Percentiles rank a stretch among this genome's conserved stretches.
These are phyloP conservation scores for Oryza punctata DNA, from an alignment of 176 grass and related monocot genomes.

Conservation along the genomic window DNA sequence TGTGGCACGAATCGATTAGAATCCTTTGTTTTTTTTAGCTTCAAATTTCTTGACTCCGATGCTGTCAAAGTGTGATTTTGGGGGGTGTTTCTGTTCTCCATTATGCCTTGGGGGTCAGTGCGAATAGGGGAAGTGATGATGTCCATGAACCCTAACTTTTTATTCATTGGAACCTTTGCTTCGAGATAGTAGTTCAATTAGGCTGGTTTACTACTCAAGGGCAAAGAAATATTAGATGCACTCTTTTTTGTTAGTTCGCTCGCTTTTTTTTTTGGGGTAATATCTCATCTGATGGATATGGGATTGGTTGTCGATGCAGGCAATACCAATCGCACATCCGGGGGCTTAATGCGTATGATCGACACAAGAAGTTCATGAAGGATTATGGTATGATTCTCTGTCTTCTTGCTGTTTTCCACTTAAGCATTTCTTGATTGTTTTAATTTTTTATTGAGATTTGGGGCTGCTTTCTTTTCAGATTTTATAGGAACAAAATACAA, in stretches of 20 bases:
- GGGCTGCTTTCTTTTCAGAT: neutral
- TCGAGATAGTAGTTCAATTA: neutral
- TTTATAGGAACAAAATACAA: neutral
- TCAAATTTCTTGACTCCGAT: neutral
- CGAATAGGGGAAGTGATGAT: neutral
- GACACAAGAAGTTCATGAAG: constrained; percentile 84
- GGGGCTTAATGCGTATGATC: constrained; percentile 79
- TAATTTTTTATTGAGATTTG: neutral
- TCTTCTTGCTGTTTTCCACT: neutral
- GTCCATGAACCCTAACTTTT: neutral
- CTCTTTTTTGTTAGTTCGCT: neutral
- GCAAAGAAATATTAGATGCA: neutral
- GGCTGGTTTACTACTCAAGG: neutral
- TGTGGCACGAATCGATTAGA: neutral
- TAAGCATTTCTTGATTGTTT: neutral
- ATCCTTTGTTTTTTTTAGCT: neutral
- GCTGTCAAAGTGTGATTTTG: neutral
- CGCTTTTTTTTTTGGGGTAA: neutral
- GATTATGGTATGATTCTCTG: constrained; percentile 61
- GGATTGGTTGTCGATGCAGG: constrained; percentile 51
- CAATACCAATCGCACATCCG: constrained; percentile 87
- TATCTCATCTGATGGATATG: neutral
- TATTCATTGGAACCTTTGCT: neutral
- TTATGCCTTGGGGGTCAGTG: neutral
- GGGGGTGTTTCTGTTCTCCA: neutral